Conservation (phyloP, 176 grass and related monocot species). For the Avena eriantha region DNA sequence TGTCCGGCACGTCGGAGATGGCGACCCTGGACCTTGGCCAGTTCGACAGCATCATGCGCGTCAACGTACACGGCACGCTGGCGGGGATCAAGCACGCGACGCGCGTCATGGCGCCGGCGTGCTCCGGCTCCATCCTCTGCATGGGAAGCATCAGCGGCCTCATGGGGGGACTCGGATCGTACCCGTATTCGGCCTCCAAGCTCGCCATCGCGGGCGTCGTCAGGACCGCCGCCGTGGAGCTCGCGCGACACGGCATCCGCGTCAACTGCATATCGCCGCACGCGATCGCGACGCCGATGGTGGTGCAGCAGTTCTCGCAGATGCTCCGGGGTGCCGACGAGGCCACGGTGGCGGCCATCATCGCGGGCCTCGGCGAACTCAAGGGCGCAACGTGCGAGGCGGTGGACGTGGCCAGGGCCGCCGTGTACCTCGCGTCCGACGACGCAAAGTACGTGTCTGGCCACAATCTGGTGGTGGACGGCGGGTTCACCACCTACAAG, state of each 20-base stretch:
- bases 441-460: conserved; percentile 89
- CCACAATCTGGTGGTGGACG: conserved; percentile 84
- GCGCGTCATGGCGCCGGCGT: conserved; percentile 58
- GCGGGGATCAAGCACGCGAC: conserved; percentile 90
- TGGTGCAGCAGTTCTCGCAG: conserved; percentile 59
- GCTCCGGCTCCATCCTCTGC: conserved; percentile 73
- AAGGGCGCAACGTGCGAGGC: conserved; percentile 67
- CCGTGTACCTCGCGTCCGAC: conserved; percentile 79
- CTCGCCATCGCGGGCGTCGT: conserved; percentile 66
- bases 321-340: conserved; percentile 45
- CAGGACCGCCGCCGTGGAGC: conserved; percentile 60
- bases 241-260: conserved; percentile 61
- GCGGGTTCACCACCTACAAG: conserved; percentile 90
- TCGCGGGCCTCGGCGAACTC: conserved; percentile 56
- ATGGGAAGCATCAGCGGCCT: conserved; percentile 76
- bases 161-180: conserved; percentile 70
- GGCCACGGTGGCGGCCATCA: conserved; percentile 47
- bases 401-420: conserved; percentile 66
- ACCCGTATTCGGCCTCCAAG: conserved; percentile 90
- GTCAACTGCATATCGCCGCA: conserved; percentile 91
- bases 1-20: conserved; percentile 45
- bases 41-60: conserved; percentile 69
- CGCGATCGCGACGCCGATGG: conserved; percentile 70
- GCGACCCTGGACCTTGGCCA: conserved; percentile 54
- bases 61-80: conserved; percentile 79